Conservation (phyloP, 2,329 filamentous ascomycete species). For the Aspergillus sp. region DNA sequence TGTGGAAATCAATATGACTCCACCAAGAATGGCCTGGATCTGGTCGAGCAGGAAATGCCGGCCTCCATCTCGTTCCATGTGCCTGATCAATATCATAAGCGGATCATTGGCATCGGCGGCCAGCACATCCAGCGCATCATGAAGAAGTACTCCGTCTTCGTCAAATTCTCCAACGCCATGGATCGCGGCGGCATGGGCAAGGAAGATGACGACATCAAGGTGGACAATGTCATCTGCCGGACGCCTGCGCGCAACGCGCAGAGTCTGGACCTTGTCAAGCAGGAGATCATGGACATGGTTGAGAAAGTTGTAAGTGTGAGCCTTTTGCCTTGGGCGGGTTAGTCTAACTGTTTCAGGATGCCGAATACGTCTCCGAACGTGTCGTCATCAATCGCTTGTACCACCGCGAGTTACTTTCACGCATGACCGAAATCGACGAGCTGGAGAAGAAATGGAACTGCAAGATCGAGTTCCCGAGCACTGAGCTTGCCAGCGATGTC, state of each 20-base stretch:
- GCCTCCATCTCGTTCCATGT: conserved; percentile 99
- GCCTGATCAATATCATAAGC: conserved; percentile 97
- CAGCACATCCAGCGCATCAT: conserved; percentile 99
- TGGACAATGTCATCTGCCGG: conserved; percentile 97
- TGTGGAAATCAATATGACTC: conserved; percentile 86
- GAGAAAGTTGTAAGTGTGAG: conserved; percentile 75
- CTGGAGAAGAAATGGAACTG: conserved; percentile 99
- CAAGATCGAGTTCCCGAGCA: conserved; percentile 97
- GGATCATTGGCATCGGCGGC: conserved; percentile 95
- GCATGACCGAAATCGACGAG: conserved; percentile 81
- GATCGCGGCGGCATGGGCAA: conserved; percentile 87
- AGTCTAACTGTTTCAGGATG: too few relatives aligned
- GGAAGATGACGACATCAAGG: conserved; percentile 95
- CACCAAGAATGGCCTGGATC: conserved; percentile 80
- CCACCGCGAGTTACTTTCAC: conserved; percentile 84
- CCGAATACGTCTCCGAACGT: conserved; percentile 89
- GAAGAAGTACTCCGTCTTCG: conserved; percentile 99
- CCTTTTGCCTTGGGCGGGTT: too few relatives aligned
- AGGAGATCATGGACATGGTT: conserved; percentile 99
- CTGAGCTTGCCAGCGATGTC: conserved; percentile 91
- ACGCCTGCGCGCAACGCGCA: conserved; percentile 95
- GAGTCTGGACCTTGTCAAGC: conserved; percentile 93
- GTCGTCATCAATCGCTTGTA: conserved; percentile 92
- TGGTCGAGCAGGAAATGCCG: conserved; percentile 98
- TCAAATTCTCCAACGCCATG: conserved; percentile 99